Evolutionary conservation across 371 early-diverging fungal genomes (phyloP).

Genomic region (Mucor circinelloides): DNA sequence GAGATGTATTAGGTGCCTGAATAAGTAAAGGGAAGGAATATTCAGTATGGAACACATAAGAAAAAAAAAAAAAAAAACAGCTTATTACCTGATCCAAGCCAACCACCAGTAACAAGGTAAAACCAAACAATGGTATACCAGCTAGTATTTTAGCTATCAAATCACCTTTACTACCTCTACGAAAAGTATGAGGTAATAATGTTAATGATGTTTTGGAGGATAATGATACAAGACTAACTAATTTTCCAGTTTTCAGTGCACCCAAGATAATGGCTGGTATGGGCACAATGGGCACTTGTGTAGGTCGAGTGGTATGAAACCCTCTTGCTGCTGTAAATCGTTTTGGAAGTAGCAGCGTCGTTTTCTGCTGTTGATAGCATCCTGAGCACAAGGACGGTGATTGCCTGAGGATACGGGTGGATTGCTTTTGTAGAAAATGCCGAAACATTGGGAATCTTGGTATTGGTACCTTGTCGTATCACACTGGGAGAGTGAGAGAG

Average conservation of each 20-base stretch:
- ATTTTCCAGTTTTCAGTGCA: constrained; percentile 45
- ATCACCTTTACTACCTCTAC: constrained; percentile 20
- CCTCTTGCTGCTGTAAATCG: not conserved
- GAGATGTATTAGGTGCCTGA: constrained; percentile 61
- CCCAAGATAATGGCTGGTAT: constrained; percentile 38
- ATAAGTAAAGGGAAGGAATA: too few relatives aligned
- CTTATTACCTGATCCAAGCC: constrained; percentile 46
- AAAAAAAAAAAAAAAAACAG: not conserved
- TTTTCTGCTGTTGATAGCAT: constrained; percentile 6
- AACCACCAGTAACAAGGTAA: constrained; percentile 36
- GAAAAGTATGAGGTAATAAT: constrained; percentile 51
- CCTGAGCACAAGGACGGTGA: constrained; percentile 3
- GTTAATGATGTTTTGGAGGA: constrained; percentile 53
- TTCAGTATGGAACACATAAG: not conserved
- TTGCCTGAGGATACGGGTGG: not conserved
- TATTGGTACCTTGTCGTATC: constrained; percentile 14
- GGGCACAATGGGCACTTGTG: constrained; percentile 41
- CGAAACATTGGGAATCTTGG: constrained; percentile 18
- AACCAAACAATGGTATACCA: constrained; percentile 45
- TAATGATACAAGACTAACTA: constrained; percentile 48
- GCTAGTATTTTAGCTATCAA: constrained; percentile 38
- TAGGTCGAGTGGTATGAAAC: constrained; percentile 39
- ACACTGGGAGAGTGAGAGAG: not conserved
- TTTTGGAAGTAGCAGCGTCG: not conserved
- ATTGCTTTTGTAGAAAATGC: not conserved